Percentiles rank a stretch among this genome's conserved stretches.
phyloP scores from a whole-genome alignment of 148 eudicot species.

The Rhododendron ferrugineum region DNA sequence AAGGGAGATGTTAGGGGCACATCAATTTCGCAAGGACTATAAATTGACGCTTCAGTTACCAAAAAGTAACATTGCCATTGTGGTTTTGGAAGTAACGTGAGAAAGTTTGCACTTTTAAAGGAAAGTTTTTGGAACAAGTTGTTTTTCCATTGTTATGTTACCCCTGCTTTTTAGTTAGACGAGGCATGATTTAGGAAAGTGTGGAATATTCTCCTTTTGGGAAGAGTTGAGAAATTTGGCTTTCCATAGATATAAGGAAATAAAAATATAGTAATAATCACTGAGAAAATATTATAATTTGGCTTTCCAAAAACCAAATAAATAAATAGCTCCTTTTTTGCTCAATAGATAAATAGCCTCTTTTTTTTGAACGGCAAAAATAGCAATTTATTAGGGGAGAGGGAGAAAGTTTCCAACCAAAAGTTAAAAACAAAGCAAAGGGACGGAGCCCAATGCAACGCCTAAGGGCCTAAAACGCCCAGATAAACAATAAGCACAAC shows the following conservation, averaged over 20 bases:
- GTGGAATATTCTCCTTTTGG: background rate
- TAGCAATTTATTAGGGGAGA: too few relatives aligned
- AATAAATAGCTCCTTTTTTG: background rate
- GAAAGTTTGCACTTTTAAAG: background rate
- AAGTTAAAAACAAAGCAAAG: too few relatives aligned
- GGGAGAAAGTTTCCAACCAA: too few relatives aligned
- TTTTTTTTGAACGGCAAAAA: too few relatives aligned
- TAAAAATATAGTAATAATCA: too few relatives aligned
- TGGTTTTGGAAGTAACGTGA: background rate
- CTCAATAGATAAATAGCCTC: too few relatives aligned
- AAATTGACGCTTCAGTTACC: background rate
- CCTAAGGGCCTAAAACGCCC: too few relatives aligned
- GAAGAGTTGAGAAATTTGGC: background rate
- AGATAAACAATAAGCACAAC: too few relatives aligned
- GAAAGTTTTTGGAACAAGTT: background rate
- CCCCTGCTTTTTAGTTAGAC: background rate
- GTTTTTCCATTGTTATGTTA: too few relatives aligned
- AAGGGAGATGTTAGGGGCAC: too few relatives aligned
- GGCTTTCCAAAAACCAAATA: background rate
- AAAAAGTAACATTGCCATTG: background rate
- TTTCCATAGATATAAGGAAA: background rate
- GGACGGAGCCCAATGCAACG: too few relatives aligned
- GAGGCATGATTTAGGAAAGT: background rate
- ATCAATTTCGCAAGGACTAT: background rate
- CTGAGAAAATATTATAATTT: background rate